Evolutionary conservation across 192 early-diverging fungal species (phyloP).

Genomic region (Backusella mclennaniae): DNA sequence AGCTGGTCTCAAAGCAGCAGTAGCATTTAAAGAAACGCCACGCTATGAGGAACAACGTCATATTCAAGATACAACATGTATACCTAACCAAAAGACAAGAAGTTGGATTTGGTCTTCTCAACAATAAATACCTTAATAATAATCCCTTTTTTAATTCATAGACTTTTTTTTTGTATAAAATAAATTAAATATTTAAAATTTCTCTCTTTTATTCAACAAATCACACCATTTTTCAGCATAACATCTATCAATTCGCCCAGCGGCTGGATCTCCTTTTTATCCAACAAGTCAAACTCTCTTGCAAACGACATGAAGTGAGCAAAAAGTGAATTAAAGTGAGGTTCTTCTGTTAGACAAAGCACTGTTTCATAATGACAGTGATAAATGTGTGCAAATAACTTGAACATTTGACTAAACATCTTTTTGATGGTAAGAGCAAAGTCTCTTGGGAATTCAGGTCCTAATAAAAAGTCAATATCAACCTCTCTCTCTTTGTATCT

Average conservation of each 20-base stretch:
- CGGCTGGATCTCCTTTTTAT: constrained; percentile 86
- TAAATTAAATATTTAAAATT: background rate
- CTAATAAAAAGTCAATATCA: constrained; percentile 28
- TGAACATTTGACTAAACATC: constrained; percentile 85
- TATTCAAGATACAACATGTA: constrained; percentile 5
- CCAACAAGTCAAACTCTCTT: constrained; percentile 90
- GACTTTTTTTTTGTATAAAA: background rate
- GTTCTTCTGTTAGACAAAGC: constrained; percentile 77
- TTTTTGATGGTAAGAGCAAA: constrained; percentile 64
- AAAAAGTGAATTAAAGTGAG: constrained; percentile 94
- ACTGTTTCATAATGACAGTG: constrained; percentile 87
- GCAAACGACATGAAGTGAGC: constrained; percentile 94
- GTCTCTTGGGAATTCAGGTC: constrained; percentile 82
- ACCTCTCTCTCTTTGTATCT: background rate
- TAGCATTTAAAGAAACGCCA: constrained; percentile 57
- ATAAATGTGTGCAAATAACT: constrained; percentile 94
- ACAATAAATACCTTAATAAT: background rate
- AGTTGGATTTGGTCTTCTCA: background rate
- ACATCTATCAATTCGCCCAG: constrained; percentile 73
- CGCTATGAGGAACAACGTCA: constrained; percentile 28
- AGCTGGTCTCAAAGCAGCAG: constrained; percentile 49
- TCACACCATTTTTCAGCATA: constrained; percentile 33
- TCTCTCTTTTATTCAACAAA: constrained; percentile 1
- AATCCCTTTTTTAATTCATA: background rate
- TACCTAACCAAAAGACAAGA: constrained; percentile 1